These are phyloP conservation scores for Phytophthora sojae DNA, from an alignment of 352 stramenopile genomes.

Conservation along the genomic window DNA sequence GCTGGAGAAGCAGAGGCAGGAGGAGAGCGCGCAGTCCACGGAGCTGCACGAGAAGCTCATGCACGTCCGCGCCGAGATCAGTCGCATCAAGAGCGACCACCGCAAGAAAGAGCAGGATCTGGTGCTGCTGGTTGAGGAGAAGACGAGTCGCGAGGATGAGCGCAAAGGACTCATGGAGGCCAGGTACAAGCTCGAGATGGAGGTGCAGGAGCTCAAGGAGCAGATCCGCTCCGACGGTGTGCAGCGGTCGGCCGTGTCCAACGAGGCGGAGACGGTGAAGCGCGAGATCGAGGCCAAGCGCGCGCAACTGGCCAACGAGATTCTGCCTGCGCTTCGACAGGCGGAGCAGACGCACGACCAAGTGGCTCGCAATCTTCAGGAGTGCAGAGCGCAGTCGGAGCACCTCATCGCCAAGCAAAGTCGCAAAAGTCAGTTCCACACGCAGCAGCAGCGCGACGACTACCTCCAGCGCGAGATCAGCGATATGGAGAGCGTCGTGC, in stretches of 20 bases:
- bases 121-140: slow-evolving; percentile 55
- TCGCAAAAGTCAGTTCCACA: slow-evolving; percentile 94
- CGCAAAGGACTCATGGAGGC: slow-evolving; percentile 82
- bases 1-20: slow-evolving; percentile 70
- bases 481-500: slow-evolving; percentile 69
- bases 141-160: slow-evolving; percentile 67
- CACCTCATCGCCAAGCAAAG: slow-evolving; percentile 97
- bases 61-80: slow-evolving; percentile 59
- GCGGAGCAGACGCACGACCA: slow-evolving; percentile 82
- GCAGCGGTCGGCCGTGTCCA: slow-evolving; percentile 55
- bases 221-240: slow-evolving; percentile 53
- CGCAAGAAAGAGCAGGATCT: slow-evolving; percentile 61
- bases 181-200: slow-evolving; percentile 82
- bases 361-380: slow-evolving; percentile 75
- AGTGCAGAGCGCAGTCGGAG: slow-evolving; percentile 74
- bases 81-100: slow-evolving; percentile 54
- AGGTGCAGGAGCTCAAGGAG: slow-evolving; percentile 81
- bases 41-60: slow-evolving; percentile 81
- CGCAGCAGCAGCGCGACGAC: slow-evolving; percentile 92
- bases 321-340: slow-evolving; percentile 63
- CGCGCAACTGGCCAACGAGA: slow-evolving; percentile 53
- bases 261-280: slow-evolving; percentile 63
- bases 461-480: slow-evolving; percentile 78
- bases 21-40: slow-evolving; percentile 57
- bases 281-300: slow-evolving; percentile 63